Conservation (phyloP, 2,329 filamentous ascomycete genomes). For the Colletotrichum eremochloae region DNA sequence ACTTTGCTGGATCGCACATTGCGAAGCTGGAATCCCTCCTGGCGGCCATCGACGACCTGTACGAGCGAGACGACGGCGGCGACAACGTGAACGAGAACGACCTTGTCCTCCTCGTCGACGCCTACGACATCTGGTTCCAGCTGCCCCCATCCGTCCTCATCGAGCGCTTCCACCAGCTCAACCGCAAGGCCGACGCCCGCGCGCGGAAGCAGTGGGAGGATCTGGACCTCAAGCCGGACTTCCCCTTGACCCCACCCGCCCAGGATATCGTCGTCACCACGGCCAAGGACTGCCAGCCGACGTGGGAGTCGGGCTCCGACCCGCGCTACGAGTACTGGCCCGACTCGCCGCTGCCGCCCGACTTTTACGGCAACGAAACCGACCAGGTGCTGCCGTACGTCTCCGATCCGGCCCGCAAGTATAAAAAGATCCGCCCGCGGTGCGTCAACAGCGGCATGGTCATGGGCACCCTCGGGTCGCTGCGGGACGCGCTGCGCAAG, state of each 20-base stretch:
- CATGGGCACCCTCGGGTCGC: slow-evolving; percentile 51
- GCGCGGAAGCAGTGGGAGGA: slow-evolving; percentile 46
- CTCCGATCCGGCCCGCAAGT: slow-evolving; percentile 51
- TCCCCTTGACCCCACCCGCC: slow-evolving; percentile 49
- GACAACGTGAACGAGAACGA: slow-evolving; percentile 48
- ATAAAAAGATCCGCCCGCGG: slow-evolving; percentile 50
- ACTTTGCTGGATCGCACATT: slow-evolving; percentile 55
- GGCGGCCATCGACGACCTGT: slow-evolving; percentile 48
- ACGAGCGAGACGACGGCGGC: slow-evolving; percentile 41
- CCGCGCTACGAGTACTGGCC: slow-evolving; percentile 55
- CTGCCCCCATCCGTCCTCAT: slow-evolving; percentile 54
- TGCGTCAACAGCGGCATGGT: slow-evolving; percentile 54
- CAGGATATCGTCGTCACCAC: slow-evolving; percentile 52
- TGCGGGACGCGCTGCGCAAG: slow-evolving; percentile 46
- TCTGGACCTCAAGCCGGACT: slow-evolving; percentile 33
- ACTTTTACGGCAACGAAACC: slow-evolving; percentile 52
- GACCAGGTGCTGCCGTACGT: slow-evolving; percentile 47
- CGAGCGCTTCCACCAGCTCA: slow-evolving; percentile 53
- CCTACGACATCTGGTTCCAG: slow-evolving; percentile 57
- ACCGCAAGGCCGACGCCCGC: slow-evolving; percentile 51
- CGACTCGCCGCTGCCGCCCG: slow-evolving; percentile 50
- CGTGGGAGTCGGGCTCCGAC: slow-evolving; percentile 50
- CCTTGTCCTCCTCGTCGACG: slow-evolving; percentile 54
- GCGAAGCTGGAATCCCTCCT: slow-evolving; percentile 55
- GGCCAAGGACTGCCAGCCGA: slow-evolving; percentile 54